phyloP scores from a whole-genome alignment of 192 early-diverging fungal genomes.

The Coemansia sp. region DNA sequence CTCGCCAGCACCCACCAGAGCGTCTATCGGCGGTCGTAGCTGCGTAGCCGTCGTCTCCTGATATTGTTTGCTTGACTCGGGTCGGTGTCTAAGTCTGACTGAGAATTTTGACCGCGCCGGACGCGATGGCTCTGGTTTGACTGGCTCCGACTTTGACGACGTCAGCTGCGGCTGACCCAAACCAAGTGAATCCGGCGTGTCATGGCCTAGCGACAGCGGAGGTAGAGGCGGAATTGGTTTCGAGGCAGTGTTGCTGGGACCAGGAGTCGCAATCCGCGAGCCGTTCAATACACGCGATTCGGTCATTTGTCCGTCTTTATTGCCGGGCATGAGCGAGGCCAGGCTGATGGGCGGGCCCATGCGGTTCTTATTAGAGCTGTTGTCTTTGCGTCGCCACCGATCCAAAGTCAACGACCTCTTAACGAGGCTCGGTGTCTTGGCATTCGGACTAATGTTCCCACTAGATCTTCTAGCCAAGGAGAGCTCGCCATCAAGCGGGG shows the following conservation, averaged over 20 bases:
- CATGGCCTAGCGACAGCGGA: too few species aligned
- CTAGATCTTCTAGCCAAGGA: neutral
- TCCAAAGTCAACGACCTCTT: neutral
- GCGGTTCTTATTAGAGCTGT: too few species aligned
- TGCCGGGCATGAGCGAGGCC: conserved; percentile 7
- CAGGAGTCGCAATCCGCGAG: too few species aligned
- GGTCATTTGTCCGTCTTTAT: neutral
- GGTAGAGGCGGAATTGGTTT: too few species aligned
- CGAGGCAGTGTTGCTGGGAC: too few species aligned
- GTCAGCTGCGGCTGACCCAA: neutral
- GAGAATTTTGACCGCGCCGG: neutral
- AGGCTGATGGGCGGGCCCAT: conserved; percentile 13
- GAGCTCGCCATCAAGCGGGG: too few species aligned
- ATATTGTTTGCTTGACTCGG: neutral
- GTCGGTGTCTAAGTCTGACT: neutral
- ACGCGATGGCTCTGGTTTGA: neutral
- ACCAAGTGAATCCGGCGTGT: neutral
- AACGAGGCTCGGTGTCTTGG: neutral
- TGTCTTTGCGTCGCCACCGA: conserved; percentile 1
- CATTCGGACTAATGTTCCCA: neutral
- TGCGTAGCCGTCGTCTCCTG: too few species aligned
- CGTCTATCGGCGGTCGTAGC: too few species aligned
- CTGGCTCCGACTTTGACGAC: neutral
- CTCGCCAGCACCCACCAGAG: neutral
- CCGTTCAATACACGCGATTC: too few species aligned